A percentile compares a stretch with the other conserved stretches of the same genome.
Conservation (phyloP, 108 stramenopile species). For the Seminavis robusta region DNA sequence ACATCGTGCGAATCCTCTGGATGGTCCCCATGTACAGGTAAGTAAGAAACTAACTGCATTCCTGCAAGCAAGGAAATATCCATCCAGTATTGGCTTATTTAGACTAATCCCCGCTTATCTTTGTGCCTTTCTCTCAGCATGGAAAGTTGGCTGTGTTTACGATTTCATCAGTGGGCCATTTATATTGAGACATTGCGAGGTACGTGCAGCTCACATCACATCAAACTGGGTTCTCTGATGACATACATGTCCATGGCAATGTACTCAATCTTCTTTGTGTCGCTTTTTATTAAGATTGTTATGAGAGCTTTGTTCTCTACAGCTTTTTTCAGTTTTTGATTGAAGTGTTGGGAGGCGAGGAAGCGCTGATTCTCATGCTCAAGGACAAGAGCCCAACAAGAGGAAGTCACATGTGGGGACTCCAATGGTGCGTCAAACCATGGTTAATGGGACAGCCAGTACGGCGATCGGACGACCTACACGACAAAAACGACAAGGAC, state of each 20-base stretch:
- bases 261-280: too few species aligned
- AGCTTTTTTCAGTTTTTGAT: conserved; percentile 92
- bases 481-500: background rate
- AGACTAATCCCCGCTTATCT: background rate
- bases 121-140: conserved; percentile 19
- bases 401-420: conserved; percentile 83
- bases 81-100: background rate
- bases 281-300: conserved; percentile 71
- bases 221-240: too few species aligned
- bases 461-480: conserved; percentile 23
- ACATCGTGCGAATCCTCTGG: conserved; percentile 87
- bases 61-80: too few species aligned
- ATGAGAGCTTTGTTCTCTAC: conserved; percentile 93
- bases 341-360: conserved; percentile 87
- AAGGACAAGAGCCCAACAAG: conserved; percentile 87
- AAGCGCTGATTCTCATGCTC: conserved; percentile 77
- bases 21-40: conserved; percentile 97
- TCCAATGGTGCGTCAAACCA: conserved; percentile 82
- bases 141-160: conserved; percentile 87
- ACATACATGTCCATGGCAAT: too few species aligned
- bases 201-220: too few species aligned
- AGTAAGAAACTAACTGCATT: too few species aligned
- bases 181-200: conserved; percentile 80
- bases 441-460: conserved; percentile 92
- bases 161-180: conserved; percentile 75